Percentiles rank a stretch among this genome's conserved stretches.
phyloP scores from a whole-genome alignment of 225 moss, liverwort and hornwort species.

The Pseudoscleropodium purum region DNA sequence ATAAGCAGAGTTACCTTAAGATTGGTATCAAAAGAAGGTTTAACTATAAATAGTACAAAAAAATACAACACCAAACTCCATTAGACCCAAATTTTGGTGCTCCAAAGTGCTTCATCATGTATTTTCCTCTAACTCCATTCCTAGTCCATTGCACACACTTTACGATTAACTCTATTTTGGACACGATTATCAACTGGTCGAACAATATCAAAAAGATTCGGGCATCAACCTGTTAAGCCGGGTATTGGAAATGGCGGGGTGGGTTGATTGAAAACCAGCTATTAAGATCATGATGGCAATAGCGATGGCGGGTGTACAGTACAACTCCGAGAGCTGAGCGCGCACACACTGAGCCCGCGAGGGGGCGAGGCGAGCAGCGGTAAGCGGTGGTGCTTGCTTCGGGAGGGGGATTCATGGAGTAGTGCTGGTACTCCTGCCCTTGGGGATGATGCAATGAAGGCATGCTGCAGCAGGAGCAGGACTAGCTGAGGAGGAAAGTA shows the following conservation, averaged over 20 bases:
- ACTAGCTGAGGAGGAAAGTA: not conserved
- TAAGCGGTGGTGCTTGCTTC: constrained; percentile 14
- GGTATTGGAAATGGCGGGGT: constrained; percentile 1
- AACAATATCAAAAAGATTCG: not conserved
- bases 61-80: no score
- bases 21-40: no score
- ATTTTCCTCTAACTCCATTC: no score
- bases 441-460: not conserved
- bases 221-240: not conserved
- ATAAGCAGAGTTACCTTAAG: no score
- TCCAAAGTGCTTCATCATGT: no score
- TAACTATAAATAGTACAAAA: no score
- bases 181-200: not conserved
- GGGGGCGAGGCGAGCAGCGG: not conserved
- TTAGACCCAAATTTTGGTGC: no score
- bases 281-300: not conserved
- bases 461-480: not conserved
- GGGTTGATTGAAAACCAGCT: not conserved
- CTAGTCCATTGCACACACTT: no score
- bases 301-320: constrained; percentile 9
- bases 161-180: no score
- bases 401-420: constrained; percentile 2
- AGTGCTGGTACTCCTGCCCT: not conserved
- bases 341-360: not conserved
- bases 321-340: not conserved